phyloP scores from a whole-genome alignment of 2,329 filamentous ascomycete species.

The Bipolaris bicolor region DNA sequence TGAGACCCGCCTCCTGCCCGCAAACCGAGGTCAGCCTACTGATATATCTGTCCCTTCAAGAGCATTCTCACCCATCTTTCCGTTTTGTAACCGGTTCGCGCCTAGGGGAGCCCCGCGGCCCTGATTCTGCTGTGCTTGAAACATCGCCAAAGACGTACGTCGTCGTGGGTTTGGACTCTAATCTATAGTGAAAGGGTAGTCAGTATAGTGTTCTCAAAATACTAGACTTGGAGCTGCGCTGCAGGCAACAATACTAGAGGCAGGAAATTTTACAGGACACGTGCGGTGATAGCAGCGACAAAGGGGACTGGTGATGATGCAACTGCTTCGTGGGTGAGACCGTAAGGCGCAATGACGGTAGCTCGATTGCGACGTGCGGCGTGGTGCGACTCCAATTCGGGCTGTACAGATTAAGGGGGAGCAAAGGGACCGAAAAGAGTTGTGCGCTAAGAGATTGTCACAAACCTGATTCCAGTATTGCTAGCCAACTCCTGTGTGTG shows the following conservation, averaged over 20 bases:
- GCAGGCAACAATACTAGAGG: neutral
- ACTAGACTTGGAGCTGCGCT: neutral
- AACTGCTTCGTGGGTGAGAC: neutral
- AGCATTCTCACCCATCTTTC: conserved; percentile 57
- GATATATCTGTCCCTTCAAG: neutral
- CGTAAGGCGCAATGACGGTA: conserved; percentile 7
- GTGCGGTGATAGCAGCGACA: neutral
- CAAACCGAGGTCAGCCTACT: conserved; percentile 27
- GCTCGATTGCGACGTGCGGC: conserved; percentile 15
- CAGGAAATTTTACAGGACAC: conserved; percentile 1
- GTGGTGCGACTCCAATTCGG: conserved; percentile 20
- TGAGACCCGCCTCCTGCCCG: conserved; percentile 59
- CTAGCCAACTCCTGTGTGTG: conserved; percentile 3
- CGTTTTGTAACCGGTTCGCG: conserved; percentile 59
- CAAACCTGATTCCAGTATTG: conserved; percentile 17
- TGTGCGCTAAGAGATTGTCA: conserved; percentile 51
- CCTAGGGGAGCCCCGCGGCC: conserved; percentile 57
- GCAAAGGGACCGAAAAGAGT: conserved; percentile 53
- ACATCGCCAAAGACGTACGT: conserved; percentile 59
- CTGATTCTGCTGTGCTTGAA: conserved; percentile 57
- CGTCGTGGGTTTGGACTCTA: conserved; percentile 59
- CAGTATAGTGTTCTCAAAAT: conserved; percentile 14
- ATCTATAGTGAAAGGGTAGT: conserved; percentile 44
- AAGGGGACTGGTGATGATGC: neutral
- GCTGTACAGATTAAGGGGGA: conserved; percentile 24